These are phyloP conservation scores for Beauveria bassiana DNA, from an alignment of 2,329 filamentous ascomycete genomes.

Conservation along the genomic window DNA sequence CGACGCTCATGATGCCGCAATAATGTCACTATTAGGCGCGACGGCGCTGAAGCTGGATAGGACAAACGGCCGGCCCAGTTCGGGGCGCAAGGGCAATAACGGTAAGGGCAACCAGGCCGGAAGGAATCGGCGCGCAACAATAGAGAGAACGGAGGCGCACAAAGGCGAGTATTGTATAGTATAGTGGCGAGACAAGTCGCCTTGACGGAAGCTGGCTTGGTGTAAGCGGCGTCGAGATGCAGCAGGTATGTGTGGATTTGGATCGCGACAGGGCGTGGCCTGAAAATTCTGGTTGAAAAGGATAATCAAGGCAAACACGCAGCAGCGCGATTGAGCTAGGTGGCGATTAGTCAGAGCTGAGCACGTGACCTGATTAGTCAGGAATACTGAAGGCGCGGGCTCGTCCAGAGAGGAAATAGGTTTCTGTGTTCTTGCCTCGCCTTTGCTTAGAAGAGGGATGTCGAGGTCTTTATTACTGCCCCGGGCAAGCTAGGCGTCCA, in stretches of 20 bases:
- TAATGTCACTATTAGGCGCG: background rate
- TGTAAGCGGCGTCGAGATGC: conserved; percentile 8
- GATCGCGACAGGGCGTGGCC: conserved; percentile 18
- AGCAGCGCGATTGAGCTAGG: background rate
- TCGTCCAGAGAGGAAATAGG: background rate
- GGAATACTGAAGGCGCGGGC: background rate
- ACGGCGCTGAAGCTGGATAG: background rate
- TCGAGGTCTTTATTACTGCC: background rate
- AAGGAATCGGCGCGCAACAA: background rate
- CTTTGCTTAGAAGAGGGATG: background rate
- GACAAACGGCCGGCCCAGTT: background rate
- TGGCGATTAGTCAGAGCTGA: background rate
- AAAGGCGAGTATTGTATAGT: conserved; percentile 7
- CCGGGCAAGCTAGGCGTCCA: conserved; percentile 1
- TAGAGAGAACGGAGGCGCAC: background rate
- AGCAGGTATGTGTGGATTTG: conserved; percentile 10
- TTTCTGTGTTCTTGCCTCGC: background rate
- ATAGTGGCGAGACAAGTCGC: conserved; percentile 3
- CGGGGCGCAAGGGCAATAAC: background rate
- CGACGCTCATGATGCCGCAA: conserved; percentile 38
- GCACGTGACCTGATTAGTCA: conserved; percentile 11
- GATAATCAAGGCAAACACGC: conserved; percentile 11
- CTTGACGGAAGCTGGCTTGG: conserved; percentile 2
- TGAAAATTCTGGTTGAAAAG: conserved; percentile 29
- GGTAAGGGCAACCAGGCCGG: background rate